Evolutionary conservation across 768 basidiomycete genomes (phyloP).

Genomic region (Phanerochaete carnosa): DNA sequence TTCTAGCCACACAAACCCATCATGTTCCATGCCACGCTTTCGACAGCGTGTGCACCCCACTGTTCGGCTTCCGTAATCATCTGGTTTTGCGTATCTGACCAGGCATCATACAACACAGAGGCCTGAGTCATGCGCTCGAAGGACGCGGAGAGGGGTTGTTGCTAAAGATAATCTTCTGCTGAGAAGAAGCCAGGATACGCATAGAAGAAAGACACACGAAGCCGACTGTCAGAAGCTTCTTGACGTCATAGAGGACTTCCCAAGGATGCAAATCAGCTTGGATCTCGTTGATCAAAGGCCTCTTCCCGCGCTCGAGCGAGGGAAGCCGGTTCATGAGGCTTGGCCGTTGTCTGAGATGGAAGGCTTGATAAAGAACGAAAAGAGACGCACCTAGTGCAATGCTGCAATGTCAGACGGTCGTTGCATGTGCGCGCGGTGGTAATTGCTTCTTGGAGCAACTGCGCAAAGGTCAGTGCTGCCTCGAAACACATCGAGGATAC

Average conservation of each 20-base stretch:
- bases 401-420: constrained; percentile 71
- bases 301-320: constrained; percentile 40
- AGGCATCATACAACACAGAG: constrained; percentile 66
- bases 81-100: constrained; percentile 56
- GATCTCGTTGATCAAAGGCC: constrained; percentile 63
- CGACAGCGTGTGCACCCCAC: constrained; percentile 71
- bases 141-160: constrained; percentile 65
- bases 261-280: constrained; percentile 74
- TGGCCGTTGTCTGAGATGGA: neutral
- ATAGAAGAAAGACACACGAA: constrained; percentile 39
- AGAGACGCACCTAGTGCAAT: constrained; percentile 64
- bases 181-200: neutral
- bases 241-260: constrained; percentile 74
- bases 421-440: constrained; percentile 69
- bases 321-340: constrained; percentile 76
- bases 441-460: constrained; percentile 78
- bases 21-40: constrained; percentile 69
- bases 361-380: neutral
- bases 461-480: constrained; percentile 5
- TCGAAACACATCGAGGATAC: constrained; percentile 3
- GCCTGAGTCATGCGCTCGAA: constrained; percentile 70
- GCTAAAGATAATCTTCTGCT: constrained; percentile 34
- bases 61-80: constrained; percentile 54
- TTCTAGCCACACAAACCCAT: constrained; percentile 43
- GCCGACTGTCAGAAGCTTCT: constrained; percentile 67